Evolutionary conservation across 2,329 filamentous ascomycete genomes (phyloP), one percentile per base, ranked within the genome.

Genomic region (Beauveria brongniartii): DNA sequence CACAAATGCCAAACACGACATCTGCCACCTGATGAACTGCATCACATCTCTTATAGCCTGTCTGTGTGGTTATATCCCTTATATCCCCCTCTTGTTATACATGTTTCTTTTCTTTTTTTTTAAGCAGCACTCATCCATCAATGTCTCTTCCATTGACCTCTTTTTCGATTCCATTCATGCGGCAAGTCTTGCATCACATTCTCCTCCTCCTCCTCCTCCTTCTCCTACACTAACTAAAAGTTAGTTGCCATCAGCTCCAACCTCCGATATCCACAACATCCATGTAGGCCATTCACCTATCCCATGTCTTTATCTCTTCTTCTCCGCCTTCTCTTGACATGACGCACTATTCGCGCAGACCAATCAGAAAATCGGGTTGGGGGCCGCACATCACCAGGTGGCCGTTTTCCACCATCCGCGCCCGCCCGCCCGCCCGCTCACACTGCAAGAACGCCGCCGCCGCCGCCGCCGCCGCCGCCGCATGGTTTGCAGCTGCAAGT

Each of bases 401-500:
- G 24, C 43, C 43, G n/a, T 22, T 43, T 26, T n/a, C n/a, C 6
- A 16, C 14, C 18, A n/a, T 10, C 20, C 14, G 30, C 34, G 24
- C 30, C 30, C 30, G 9, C 50, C 28, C 30, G 9, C 50, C 28
- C 24, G 12, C 22, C 40, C 18, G 8, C 37, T 34, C 30, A 3
- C 30, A 34, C 30, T 34, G 30, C 30, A 30, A 30, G 28, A 30
- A 30, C 28, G 28, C 8, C 28, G 28, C 30, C 26, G 26, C 6
- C 26, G 7, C 26, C 26, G 22, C 22, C 14, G 20, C 47, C 26
- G 7, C 26, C 22, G 34, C 30, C 51, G 16, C 20, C 10, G 20
- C 51, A 43, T 54, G 51, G 51, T 54, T 53, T 54, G 51, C 51
- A 54, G 51, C 54, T 56, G 54, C 54, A 43, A 20, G 43, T 56